These are phyloP conservation scores for Naganishia friedmannii DNA, from an alignment of 768 basidiomycete genomes.

Conservation along the genomic window DNA sequence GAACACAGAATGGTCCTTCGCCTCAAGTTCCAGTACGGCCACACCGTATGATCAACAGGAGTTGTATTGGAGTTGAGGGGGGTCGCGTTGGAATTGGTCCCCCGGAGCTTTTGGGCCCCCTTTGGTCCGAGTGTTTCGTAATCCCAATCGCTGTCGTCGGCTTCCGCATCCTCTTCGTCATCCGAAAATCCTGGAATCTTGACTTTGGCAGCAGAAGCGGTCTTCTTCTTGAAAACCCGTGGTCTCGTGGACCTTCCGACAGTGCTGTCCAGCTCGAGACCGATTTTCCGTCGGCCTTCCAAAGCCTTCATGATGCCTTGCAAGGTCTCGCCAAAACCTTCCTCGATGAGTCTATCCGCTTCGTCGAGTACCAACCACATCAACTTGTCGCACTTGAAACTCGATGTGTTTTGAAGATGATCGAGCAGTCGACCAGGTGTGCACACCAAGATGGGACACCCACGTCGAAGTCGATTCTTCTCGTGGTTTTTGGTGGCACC, in stretches of 20 bases:
- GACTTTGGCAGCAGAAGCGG: slow-evolving; percentile 57
- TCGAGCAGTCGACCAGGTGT: slow-evolving; percentile 94
- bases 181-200: slow-evolving; percentile 68
- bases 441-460: slow-evolving; percentile 88
- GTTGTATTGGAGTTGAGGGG: neutral
- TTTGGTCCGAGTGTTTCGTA: slow-evolving; percentile 30
- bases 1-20: slow-evolving; percentile 90
- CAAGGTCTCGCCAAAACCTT: slow-evolving; percentile 95
- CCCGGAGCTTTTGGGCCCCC: neutral
- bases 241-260: slow-evolving; percentile 56
- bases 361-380: slow-evolving; percentile 96
- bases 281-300: slow-evolving; percentile 75
- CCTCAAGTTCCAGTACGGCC: slow-evolving; percentile 52
- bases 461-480: slow-evolving; percentile 90
- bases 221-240: slow-evolving; percentile 55
- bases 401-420: slow-evolving; percentile 90
- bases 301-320: slow-evolving; percentile 80
- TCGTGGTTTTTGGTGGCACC: slow-evolving; percentile 93
- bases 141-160: slow-evolving; percentile 33
- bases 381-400: slow-evolving; percentile 88
- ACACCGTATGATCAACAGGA: slow-evolving; percentile 35
- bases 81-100: neutral
- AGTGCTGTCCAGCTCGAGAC: slow-evolving; percentile 52
- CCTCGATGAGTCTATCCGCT: slow-evolving; percentile 94
- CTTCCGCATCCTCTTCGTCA: slow-evolving; percentile 44